phyloP scores from a whole-genome alignment of 2,329 filamentous ascomycete species.

The Fusarium sp. region DNA sequence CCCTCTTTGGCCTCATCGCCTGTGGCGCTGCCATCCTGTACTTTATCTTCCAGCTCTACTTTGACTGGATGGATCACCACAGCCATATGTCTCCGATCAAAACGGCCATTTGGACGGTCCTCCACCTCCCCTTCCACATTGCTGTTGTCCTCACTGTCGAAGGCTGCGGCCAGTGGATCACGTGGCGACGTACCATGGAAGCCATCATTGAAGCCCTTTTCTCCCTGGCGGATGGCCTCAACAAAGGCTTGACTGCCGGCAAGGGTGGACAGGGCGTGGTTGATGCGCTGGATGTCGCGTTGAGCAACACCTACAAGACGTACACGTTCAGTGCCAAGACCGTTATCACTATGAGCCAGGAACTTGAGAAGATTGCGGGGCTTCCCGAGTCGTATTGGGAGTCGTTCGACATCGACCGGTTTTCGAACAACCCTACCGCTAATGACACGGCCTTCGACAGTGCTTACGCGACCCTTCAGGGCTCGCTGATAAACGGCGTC shows the following conservation, averaged over 20 bases:
- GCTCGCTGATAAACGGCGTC: background rate
- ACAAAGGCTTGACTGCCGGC: background rate
- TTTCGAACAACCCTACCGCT: rapidly evolving
- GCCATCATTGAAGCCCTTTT: rapidly evolving
- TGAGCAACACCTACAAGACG: background rate
- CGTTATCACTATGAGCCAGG: rapidly evolving
- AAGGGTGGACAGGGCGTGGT: background rate
- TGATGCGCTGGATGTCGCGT: background rate
- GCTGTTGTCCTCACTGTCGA: background rate
- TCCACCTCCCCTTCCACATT: background rate
- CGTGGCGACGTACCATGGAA: background rate
- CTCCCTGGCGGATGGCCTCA: rapidly evolving
- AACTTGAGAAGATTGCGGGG: rapidly evolving
- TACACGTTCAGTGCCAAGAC: background rate
- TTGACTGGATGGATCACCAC: background rate
- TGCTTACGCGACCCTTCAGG: rapidly evolving
- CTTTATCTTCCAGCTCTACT: background rate
- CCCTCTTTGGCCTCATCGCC: background rate
- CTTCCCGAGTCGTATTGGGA: background rate
- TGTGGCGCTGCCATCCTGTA: background rate
- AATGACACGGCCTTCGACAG: background rate
- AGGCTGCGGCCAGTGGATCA: background rate
- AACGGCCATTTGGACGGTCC: background rate
- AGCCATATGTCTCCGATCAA: background rate
- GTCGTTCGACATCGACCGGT: background rate